A percentile compares a stretch with the other conserved stretches of the same genome.
phyloP scores from a whole-genome alignment of 495 filamentous ascomycete genomes.

The Immersiella caudata region DNA sequence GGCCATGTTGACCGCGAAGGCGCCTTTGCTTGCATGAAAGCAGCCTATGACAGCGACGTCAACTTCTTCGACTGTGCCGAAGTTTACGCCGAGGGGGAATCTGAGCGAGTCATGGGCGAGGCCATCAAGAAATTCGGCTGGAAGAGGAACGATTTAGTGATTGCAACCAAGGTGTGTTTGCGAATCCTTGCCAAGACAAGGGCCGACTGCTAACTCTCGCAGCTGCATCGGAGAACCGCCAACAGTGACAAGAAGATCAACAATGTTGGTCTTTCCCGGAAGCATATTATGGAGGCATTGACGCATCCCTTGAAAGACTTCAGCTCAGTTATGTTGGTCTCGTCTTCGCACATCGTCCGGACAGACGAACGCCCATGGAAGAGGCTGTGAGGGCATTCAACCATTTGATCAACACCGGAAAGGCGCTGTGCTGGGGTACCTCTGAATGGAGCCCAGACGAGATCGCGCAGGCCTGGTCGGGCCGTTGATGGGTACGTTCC shows the following conservation, averaged over 20 bases:
- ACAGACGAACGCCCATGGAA: slow-evolving; percentile 73
- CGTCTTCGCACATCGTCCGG: slow-evolving; percentile 73
- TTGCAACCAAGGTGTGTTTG: slow-evolving; percentile 68
- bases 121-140: slow-evolving; percentile 60
- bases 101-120: slow-evolving; percentile 60
- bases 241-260: slow-evolving; percentile 55
- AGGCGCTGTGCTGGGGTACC: slow-evolving; percentile 73
- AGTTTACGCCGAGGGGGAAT: slow-evolving; percentile 53
- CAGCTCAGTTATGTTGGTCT: slow-evolving; percentile 69
- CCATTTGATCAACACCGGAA: slow-evolving; percentile 64
- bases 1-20: slow-evolving; percentile 68
- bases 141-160: slow-evolving; percentile 70
- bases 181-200: background rate
- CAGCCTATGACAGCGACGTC: slow-evolving; percentile 69
- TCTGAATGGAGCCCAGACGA: slow-evolving; percentile 58
- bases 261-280: slow-evolving; percentile 64
- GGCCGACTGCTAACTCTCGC: background rate
- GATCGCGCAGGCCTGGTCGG: slow-evolving; percentile 61
- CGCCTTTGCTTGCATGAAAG: slow-evolving; percentile 65
- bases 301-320: slow-evolving; percentile 61
- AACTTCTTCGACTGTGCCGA: slow-evolving; percentile 57
- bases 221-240: slow-evolving; percentile 62
- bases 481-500: slow-evolving; percentile 46
- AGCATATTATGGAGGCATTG: slow-evolving; percentile 69
- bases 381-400: slow-evolving; percentile 79